Evolutionary conservation across 192 early-diverging fungal species (phyloP), one percentile per base, ranked within the genome.

Genomic region (Coemansia asiatica): DNA sequence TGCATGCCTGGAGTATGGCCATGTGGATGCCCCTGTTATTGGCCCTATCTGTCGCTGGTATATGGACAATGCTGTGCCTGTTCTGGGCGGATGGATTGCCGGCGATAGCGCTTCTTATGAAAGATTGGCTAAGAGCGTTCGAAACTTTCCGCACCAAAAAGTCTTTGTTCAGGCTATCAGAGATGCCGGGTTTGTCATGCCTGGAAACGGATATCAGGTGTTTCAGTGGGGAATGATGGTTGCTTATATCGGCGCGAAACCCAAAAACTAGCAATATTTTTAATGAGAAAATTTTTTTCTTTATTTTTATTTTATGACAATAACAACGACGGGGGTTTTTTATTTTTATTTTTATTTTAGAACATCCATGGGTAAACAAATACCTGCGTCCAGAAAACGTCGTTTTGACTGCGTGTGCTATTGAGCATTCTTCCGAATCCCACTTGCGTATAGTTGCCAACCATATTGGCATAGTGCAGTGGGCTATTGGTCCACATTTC

Each of bases 1-100:
- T 82, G 92, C 92, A 81, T 91, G 90, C 59, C 78, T 98, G 6
- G 96, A 98, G 69, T 98, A 97, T 64, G 85, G 89, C 25, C 87
- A 88, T 60, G 93, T 95, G 23, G 86, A 91, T 18, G 92, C 91
- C 66, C 93, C 93, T 27, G 66, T 96, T 3, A 66, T 96, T 35
- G 83, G 81, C 33, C 89, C 86, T 25, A 33, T 93, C 0, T 91
- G 91, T 64, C 91, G 94, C 69, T 69, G 91, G 51, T 94, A 94
- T 68, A 92, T 91, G n/a, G 95, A 95, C 72, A 82, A 92, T 44
- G 83, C 92, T 22, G 92, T 97, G 59, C 96, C 95, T 0, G 74
- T 75, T 1, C 48, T 98, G 23, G 94, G 94, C 5, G 85, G 88
- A 46, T 26, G 89, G 23, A 75, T 96, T 51, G 91, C 94, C 8